phyloP scores from a whole-genome alignment of 306 rosid species.

The Adenanthera pavonina region DNA sequence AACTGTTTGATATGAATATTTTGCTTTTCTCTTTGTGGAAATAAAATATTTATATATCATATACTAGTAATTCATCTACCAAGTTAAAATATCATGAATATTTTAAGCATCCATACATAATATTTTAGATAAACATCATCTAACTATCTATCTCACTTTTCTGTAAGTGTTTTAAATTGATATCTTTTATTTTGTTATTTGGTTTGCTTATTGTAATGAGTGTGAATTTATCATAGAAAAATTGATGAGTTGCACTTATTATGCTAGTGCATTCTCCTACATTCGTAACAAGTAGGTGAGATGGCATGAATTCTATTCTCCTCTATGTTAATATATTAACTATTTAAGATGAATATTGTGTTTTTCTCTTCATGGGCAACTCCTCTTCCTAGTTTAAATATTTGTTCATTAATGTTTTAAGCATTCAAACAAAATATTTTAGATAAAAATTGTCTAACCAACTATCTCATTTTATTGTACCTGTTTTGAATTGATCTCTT shows the following conservation, averaged over 20 bases:
- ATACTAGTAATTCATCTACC: conserved; percentile 16
- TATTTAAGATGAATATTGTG: background rate
- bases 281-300: background rate
- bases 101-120: conserved; percentile 5
- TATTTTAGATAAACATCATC: conserved; percentile 17
- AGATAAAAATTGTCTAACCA: conserved; percentile 10
- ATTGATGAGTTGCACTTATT: conserved; percentile 23
- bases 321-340: conserved; percentile 17
- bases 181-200: background rate
- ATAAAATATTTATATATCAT: background rate
- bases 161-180: conserved; percentile 15
- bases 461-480: conserved; percentile 26
- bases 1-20: conserved; percentile 13
- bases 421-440: conserved; percentile 5
- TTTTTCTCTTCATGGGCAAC: conserved; percentile 26
- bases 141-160: conserved; percentile 36
- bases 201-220: conserved; percentile 32
- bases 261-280: conserved; percentile 8
- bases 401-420: conserved; percentile 27
- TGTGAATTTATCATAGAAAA: conserved; percentile 13
- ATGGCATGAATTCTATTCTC: background rate
- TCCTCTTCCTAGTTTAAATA: conserved; percentile 12
- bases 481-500: conserved; percentile 17
- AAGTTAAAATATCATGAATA: conserved; percentile 19
- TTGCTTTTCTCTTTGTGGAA: conserved; percentile 21